Conservation (phyloP, 805 yeast species). For the Grigorovia jiainica region DNA sequence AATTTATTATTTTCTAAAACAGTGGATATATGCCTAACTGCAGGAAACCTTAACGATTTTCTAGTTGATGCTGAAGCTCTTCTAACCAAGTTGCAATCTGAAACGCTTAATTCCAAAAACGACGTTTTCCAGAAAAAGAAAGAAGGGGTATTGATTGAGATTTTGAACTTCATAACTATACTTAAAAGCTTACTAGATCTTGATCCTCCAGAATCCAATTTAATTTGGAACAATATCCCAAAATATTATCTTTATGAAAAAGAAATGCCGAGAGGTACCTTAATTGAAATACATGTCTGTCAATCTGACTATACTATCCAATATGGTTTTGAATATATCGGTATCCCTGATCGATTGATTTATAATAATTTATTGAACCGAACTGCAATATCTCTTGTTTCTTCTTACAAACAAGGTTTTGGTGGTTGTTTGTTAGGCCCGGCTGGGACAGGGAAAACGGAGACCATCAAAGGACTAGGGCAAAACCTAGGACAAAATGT, state of each 20-base stretch:
- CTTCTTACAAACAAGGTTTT: constrained; percentile 34
- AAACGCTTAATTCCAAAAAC: neutral
- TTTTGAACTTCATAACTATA: constrained; percentile 48
- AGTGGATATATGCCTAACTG: constrained; percentile 29
- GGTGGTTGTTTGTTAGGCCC: constrained; percentile 97
- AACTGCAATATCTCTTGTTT: constrained; percentile 58
- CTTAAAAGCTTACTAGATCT: constrained; percentile 13
- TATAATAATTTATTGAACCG: constrained; percentile 62
- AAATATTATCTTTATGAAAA: constrained; percentile 33
- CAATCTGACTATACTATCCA: constrained; percentile 42
- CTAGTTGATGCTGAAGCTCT: neutral
- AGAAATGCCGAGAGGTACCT: constrained; percentile 16
- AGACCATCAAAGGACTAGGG: constrained; percentile 77
- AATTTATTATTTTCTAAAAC: constrained; percentile 49
- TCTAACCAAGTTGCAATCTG: neutral
- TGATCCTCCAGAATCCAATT: neutral
- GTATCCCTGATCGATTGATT: constrained; percentile 63
- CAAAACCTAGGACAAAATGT: constrained; percentile 72
- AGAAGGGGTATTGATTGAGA: constrained; percentile 45
- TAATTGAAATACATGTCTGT: constrained; percentile 34
- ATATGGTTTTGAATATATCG: constrained; percentile 81
- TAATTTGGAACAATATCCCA: constrained; percentile 45
- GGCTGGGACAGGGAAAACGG: constrained; percentile 97
- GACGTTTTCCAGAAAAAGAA: neutral
- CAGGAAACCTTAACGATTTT: neutral